Evolutionary conservation across 2,329 filamentous ascomycete genomes (phyloP).

Genomic region (Coniochaeta hoffmannii): DNA sequence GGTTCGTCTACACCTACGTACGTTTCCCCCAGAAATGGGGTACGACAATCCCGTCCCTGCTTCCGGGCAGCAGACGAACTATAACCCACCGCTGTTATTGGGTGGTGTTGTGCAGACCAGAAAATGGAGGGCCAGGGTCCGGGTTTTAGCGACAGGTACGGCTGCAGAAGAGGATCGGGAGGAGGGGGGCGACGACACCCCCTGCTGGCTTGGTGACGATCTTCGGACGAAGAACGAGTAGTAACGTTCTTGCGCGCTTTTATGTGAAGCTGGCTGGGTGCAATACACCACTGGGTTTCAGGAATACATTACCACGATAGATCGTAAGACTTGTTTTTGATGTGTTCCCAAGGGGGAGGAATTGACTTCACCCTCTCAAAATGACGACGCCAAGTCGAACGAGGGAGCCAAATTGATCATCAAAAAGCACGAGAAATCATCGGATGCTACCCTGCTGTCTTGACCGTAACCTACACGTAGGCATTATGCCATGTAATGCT

Average conservation of each 20-base stretch:
- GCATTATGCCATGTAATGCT: no score
- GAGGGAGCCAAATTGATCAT: no score
- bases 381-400: no score
- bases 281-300: not conserved
- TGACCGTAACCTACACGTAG: no score
- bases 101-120: no score
- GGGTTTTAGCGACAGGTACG: not conserved
- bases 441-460: no score
- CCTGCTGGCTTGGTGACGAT: not conserved
- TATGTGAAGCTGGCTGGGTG: not conserved
- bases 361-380: no score
- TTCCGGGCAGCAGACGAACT: not conserved
- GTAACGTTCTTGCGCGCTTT: not conserved
- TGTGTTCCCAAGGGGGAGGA: no score
- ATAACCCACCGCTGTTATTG: not conserved
- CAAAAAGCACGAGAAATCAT: no score
- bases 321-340: no score
- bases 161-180: not conserved
- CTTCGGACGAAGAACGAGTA: not conserved
- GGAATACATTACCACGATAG: no score
- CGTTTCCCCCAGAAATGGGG: not conserved
- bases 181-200: not conserved
- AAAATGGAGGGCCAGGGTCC: not conserved
- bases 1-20: not conserved
- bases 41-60: not conserved